phyloP scores from a whole-genome alignment of 1,284 basidiomycete species.

The Fistulinella cinereoalba region DNA sequence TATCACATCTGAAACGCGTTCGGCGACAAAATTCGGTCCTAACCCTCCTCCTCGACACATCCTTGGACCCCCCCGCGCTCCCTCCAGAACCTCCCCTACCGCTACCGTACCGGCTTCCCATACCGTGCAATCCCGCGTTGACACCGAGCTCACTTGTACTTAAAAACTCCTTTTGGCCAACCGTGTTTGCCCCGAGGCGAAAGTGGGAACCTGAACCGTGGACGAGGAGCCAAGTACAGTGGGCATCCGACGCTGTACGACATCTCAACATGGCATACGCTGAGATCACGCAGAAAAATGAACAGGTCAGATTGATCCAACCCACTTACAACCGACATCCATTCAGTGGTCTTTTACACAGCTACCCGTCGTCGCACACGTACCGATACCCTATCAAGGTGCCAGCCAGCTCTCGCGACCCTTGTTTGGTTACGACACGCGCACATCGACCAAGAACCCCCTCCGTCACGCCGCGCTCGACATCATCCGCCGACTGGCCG shows the following conservation, averaged over 20 bases:
- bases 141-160: slow-evolving; percentile 63
- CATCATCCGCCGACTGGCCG: slow-evolving; percentile 65
- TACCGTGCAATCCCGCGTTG: slow-evolving; percentile 72
- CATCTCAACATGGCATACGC: slow-evolving; percentile 50
- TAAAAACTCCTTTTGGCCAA: slow-evolving; percentile 81
- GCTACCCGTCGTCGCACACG: slow-evolving; percentile 76
- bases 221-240: slow-evolving; percentile 60
- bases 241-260: slow-evolving; percentile 72
- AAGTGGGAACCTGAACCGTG: slow-evolving; percentile 69
- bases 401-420: slow-evolving; percentile 35
- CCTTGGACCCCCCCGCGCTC: slow-evolving; percentile 36
- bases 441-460: slow-evolving; percentile 65
- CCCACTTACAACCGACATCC: too few species aligned
- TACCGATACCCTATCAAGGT: slow-evolving; percentile 59
- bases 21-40: slow-evolving; percentile 49
- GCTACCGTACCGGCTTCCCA: slow-evolving; percentile 53
- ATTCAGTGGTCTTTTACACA: slow-evolving; percentile 37
- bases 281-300: slow-evolving; percentile 34
- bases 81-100: slow-evolving; percentile 41
- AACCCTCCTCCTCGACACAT: slow-evolving; percentile 52
- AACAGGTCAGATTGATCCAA: slow-evolving; percentile 64
- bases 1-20: slow-evolving; percentile 80
- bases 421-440: slow-evolving; percentile 69
- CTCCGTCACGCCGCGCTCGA: slow-evolving; percentile 83
- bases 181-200: slow-evolving; percentile 68